Evolutionary conservation across 345 rosid species (phyloP), one percentile per base, ranked within the genome.

Genomic region (Syzygium jambos): DNA sequence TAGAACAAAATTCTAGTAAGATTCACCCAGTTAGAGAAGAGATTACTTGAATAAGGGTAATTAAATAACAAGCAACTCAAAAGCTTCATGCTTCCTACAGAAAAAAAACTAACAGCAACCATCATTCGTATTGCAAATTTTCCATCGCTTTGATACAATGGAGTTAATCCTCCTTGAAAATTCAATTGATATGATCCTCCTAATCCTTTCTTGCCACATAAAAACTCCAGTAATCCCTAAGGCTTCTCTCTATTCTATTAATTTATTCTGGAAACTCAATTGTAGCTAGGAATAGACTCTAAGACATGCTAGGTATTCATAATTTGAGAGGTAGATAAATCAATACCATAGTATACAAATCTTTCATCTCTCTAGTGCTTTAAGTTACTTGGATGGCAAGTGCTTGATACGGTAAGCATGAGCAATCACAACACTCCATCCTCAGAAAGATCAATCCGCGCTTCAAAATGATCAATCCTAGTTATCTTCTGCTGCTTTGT

Each of bases 401-500:
- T 73, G 80, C 80, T 73, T 19, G 80, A 9, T 10, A 73, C 3
- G 25, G 25, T 34, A 73, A 83, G 55, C 38, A 83, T 83, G 30
- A 83, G 85, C 85, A 83, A 83, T 83, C 85, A 83, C 85, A 51
- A 23, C 21, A 51, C 85, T 83, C n/a, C 51, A 11, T 89, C 78
- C 2, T 86, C 86, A 84, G 92, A 90, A 49, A 97, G 97, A 93
- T 95, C 93, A 46, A 94, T 90, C 68, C 98, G 91, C 30, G 98
- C 99, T 95, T 97, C 99, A 89, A 97, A 97, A 89, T 93, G 97
- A 63, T 95, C 95, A 17, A 94, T 88, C 49, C 88, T 92, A 43
- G 89, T 82, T 84, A 84, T 84, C 85, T 49, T 88, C 85, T 89
- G 92, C 87, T 84, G 92, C 87, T 88, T 90, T 52, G 92, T 91